phyloP scores from a whole-genome alignment of 495 filamentous ascomycete genomes.

The Hypoxylon trugodes region DNA sequence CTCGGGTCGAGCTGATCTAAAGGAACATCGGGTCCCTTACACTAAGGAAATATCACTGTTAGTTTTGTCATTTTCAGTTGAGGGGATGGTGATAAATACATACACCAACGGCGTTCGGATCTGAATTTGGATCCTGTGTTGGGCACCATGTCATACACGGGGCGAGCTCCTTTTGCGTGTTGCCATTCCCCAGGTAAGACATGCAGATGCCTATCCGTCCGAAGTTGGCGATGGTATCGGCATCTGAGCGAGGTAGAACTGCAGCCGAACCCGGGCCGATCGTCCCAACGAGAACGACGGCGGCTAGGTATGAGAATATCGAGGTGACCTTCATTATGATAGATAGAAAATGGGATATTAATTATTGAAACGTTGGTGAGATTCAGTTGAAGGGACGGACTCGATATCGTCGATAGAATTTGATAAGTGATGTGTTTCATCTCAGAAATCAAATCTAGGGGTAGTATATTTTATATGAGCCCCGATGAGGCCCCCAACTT shows the following conservation, averaged over 20 bases:
- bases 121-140: slow-evolving; percentile 17
- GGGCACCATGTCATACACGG: slow-evolving; percentile 30
- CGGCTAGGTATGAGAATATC: slow-evolving; percentile 9
- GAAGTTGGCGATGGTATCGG: slow-evolving; percentile 30
- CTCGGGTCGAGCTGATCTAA: slow-evolving; percentile 23
- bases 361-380: not conserved
- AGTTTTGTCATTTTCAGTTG: not conserved
- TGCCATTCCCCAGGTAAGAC: slow-evolving; percentile 25
- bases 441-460: too few relatives aligned
- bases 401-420: too few relatives aligned
- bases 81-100: not conserved
- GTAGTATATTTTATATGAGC: too few relatives aligned
- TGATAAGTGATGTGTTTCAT: too few relatives aligned
- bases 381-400: too few relatives aligned
- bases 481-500: too few relatives aligned
- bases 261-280: not conserved
- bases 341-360: not conserved
- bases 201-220: slow-evolving; percentile 34
- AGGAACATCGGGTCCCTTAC: slow-evolving; percentile 19
- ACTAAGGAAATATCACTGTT: slow-evolving; percentile 14
- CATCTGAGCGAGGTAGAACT: slow-evolving; percentile 27
- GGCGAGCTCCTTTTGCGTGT: slow-evolving; percentile 31
- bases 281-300: slow-evolving; percentile 1
- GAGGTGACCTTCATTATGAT: slow-evolving; percentile 16
- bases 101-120: slow-evolving; percentile 37